phyloP scores from a whole-genome alignment of 108 stramenopile genomes.

The Cyclotella cryptica region DNA sequence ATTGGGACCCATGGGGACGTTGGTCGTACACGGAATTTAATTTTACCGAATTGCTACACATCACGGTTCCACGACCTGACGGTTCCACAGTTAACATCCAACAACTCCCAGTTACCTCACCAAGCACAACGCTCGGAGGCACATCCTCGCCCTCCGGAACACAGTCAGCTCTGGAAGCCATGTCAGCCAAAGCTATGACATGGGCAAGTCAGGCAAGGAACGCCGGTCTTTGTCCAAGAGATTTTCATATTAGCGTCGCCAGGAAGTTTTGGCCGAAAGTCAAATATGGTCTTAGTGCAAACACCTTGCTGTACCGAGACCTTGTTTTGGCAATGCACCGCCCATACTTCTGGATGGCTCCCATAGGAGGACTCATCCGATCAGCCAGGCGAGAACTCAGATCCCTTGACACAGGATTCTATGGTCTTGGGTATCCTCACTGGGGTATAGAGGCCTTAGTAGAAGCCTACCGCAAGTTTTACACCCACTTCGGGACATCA shows the following conservation, averaged over 20 bases:
- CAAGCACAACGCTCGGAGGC: background rate
- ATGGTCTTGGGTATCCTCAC: constrained; percentile 9
- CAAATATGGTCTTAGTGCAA: constrained; percentile 8
- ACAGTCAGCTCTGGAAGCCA: too few relatives aligned
- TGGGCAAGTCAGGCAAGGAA: background rate
- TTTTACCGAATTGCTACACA: background rate
- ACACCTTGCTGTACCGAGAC: background rate
- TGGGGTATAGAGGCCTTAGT: background rate
- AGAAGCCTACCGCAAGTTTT: background rate
- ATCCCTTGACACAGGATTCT: constrained; percentile 4
- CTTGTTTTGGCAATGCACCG: background rate
- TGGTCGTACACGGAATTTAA: background rate
- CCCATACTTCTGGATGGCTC: background rate
- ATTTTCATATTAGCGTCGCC: background rate
- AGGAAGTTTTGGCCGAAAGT: constrained; percentile 12
- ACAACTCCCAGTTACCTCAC: background rate
- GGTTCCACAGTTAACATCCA: background rate
- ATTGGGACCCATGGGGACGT: background rate
- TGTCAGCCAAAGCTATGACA: background rate
- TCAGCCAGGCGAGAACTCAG: background rate
- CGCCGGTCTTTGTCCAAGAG: background rate
- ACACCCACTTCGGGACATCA: constrained; percentile 7
- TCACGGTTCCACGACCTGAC: background rate
- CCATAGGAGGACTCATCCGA: background rate
- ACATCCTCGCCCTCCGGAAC: background rate